Conservation (phyloP, 192 early-diverging fungal genomes). For the Linnemannia zychae region DNA sequence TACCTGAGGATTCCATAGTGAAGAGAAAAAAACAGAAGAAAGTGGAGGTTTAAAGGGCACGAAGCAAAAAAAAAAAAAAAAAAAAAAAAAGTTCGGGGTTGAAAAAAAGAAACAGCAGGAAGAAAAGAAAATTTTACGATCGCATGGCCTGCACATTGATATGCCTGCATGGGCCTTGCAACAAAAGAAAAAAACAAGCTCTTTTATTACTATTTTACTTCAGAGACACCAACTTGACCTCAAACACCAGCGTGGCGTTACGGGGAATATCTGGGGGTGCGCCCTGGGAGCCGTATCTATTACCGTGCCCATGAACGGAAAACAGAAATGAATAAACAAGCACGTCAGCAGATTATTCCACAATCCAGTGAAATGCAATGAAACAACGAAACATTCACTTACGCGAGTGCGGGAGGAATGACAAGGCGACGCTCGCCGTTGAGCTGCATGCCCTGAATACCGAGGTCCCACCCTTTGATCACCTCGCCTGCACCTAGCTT, state of each 20-base stretch:
- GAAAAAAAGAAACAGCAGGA: not conserved
- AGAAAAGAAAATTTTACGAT: not conserved
- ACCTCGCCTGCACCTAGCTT: slow-evolving; percentile 84
- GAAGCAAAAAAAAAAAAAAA: not conserved
- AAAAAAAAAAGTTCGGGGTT: not conserved
- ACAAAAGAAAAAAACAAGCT: not conserved
- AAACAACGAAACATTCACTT: slow-evolving; percentile 33
- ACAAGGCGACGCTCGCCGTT: slow-evolving; percentile 88
- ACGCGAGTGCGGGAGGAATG: slow-evolving; percentile 82
- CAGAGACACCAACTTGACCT: slow-evolving; percentile 65
- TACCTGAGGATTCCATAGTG: slow-evolving; percentile 55
- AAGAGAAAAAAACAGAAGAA: slow-evolving; percentile 15
- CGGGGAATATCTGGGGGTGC: slow-evolving; percentile 90
- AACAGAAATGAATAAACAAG: not conserved
- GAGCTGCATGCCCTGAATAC: slow-evolving; percentile 87
- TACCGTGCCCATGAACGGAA: not conserved
- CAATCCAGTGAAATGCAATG: no score
- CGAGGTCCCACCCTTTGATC: slow-evolving; percentile 93
- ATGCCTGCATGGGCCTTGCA: not conserved
- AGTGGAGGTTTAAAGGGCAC: not conserved
- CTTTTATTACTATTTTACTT: slow-evolving; percentile 27
- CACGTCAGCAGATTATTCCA: no score
- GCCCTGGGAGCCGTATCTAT: slow-evolving; percentile 40
- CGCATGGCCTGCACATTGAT: not conserved
- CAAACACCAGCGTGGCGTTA: slow-evolving; percentile 89